Base-by-base conservation (phyloP, 352 stramenopile species). In the Globisporangium spinosum region DNA sequence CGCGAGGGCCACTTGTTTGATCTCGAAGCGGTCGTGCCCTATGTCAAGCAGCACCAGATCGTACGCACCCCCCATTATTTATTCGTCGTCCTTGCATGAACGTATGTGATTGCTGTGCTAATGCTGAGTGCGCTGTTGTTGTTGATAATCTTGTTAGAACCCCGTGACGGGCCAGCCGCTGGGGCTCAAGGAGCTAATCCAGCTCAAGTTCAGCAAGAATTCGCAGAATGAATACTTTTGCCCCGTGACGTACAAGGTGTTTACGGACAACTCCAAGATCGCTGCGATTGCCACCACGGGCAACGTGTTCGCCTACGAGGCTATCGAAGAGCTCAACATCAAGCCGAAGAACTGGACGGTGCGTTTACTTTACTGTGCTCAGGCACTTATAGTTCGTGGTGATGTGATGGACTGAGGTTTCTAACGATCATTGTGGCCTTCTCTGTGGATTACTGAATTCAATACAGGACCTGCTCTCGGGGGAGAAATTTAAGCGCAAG, bases 261-360 rank as follows among this genome's bases (percentile, higher is more conserved):
- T 97, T 54, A 95, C 84, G 20, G 84, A 95, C 72, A 93, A 93
- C 67, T 89, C 85, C 65, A 94, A 96, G 77, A 94, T 96, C 68
- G 85, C 83, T 32, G 82, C 86, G 27, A 76, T 95, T 49, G 82
- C 82, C 17, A 83, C 86, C 2, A 94, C 85, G 8, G 85, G 87
- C n/a, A 99, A 99, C 77, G 97, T 99, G 13, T 99, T 97, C 69
- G 91, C 90, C 34, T 98, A 98, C 65, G 96, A 99, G 57, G 97
- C 97, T 5, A 90, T 99, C 58, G 80, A 98, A 45, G 98, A 99
- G 77, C 90, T 99, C 25, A 99, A 99, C 78, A 88, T 99, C 72
- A 99, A 99, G 77, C 69, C 93, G 6, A 99, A 99, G 75, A 99
- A 98, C 82, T 98, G 93, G 80, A 86, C 86, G 56, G 85, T 93